Percentiles rank a stretch among this genome's conserved stretches.
These are phyloP conservation scores for Pharnaceum exiguum DNA, from an alignment of 148 eudicot species.

Conservation along the genomic window DNA sequence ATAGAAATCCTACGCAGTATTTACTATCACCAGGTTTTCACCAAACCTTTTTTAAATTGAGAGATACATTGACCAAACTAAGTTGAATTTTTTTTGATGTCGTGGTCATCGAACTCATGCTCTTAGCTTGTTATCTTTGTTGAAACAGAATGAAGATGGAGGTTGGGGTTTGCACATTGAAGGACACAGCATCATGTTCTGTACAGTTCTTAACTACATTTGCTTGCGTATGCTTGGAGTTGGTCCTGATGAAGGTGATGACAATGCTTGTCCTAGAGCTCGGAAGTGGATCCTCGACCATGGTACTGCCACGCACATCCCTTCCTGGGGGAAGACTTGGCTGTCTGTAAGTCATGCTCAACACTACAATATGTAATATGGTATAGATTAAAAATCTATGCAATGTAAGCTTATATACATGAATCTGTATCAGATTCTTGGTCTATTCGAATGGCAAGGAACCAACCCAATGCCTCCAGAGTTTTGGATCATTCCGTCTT, in stretches of 20 bases:
- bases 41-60: no score
- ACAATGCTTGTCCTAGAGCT: constrained; percentile 30
- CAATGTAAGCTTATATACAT: background rate
- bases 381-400: no score
- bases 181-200: constrained; percentile 54
- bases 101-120: no score
- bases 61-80: no score
- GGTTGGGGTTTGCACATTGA: constrained; percentile 59
- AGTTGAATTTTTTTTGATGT: no score
- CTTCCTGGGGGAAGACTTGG: constrained; percentile 64
- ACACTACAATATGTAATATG: background rate
- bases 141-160: constrained; percentile 45
- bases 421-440: constrained; percentile 25
- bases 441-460: constrained; percentile 40
- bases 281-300: constrained; percentile 54
- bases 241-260: constrained; percentile 34
- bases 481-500: constrained; percentile 33
- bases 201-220: constrained; percentile 38
- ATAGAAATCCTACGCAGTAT: constrained; percentile 24
- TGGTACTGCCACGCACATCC: constrained; percentile 39
- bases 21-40: constrained; percentile 30
- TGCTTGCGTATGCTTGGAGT: constrained; percentile 45
- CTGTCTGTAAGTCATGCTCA: constrained; percentile 23
- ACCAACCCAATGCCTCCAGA: constrained; percentile 45
- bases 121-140: no score